Evolutionary conservation across 768 basidiomycete species (phyloP).

Genomic region (Kwoniella shandongensis): DNA sequence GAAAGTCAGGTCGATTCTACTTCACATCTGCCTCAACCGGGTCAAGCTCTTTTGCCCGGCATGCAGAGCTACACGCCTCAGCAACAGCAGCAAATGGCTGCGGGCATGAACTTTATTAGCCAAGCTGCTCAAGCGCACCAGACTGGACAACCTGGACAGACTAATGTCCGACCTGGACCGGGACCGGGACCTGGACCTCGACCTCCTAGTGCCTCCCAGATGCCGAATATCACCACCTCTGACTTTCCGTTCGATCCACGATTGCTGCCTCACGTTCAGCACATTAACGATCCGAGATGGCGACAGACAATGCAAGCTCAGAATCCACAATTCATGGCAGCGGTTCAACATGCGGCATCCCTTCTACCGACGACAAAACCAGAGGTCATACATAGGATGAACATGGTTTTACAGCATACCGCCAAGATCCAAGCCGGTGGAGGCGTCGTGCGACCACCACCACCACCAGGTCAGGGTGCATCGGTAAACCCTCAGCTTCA

Average conservation of each 20-base stretch:
- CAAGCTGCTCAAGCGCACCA: constrained; percentile 30
- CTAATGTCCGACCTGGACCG: constrained; percentile 7
- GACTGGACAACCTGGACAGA: neutral
- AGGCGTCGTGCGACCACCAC: neutral
- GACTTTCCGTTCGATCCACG: constrained; percentile 50
- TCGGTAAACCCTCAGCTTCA: neutral
- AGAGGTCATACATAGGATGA: constrained; percentile 43
- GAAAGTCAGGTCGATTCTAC: constrained; percentile 3
- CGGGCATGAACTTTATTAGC: constrained; percentile 32
- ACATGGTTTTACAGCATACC: constrained; percentile 15
- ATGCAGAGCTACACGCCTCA: constrained; percentile 24
- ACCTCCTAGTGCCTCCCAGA: constrained; percentile 12
- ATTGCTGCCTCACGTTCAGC: constrained; percentile 26
- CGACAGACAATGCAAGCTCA: constrained; percentile 25
- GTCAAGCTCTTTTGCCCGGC: constrained; percentile 14
- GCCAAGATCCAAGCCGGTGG: constrained; percentile 17
- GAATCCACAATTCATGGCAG: constrained; percentile 29
- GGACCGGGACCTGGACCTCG: neutral
- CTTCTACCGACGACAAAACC: constrained; percentile 23
- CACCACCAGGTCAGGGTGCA: neutral
- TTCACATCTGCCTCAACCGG: constrained; percentile 4
- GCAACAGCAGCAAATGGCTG: constrained; percentile 37
- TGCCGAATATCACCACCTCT: constrained; percentile 34
- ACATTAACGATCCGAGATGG: constrained; percentile 29
- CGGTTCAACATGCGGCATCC: constrained; percentile 23